phyloP scores from a whole-genome alignment of 495 filamentous ascomycete species.

The Paragyromitra xinjiangensis region DNA sequence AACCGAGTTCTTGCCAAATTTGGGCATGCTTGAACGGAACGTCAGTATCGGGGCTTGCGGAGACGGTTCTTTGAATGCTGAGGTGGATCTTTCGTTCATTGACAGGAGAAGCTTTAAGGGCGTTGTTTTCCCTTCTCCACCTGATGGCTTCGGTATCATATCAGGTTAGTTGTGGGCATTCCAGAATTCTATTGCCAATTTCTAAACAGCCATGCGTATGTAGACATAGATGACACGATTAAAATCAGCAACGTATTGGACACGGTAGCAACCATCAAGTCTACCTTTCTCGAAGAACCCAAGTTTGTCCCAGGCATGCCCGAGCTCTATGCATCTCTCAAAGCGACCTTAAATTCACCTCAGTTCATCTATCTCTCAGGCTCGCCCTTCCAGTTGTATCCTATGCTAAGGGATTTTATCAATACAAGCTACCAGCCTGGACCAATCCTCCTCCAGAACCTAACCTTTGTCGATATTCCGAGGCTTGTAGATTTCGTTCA shows the following conservation, averaged over 20 bases:
- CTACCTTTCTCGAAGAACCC: constrained; percentile 80
- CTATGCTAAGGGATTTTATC: constrained; percentile 77
- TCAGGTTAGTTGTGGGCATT: constrained; percentile 17
- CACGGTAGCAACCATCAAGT: constrained; percentile 76
- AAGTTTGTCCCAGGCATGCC: constrained; percentile 80
- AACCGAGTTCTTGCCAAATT: constrained; percentile 48
- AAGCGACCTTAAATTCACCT: constrained; percentile 64
- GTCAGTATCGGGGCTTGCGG: constrained; percentile 73
- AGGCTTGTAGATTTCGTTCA: constrained; percentile 80
- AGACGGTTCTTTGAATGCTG: constrained; percentile 60
- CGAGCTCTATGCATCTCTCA: constrained; percentile 75
- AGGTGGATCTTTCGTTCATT: constrained; percentile 1
- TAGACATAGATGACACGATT: constrained; percentile 91
- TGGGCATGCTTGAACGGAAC: constrained; percentile 33
- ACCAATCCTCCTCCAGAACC: constrained; percentile 81
- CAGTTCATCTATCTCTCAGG: constrained; percentile 91
- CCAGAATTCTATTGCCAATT: constrained; percentile 57
- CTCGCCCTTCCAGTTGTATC: constrained; percentile 90
- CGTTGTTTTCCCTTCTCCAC: constrained; percentile 25
- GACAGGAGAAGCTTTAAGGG: constrained; percentile 14
- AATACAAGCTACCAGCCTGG: constrained; percentile 74
- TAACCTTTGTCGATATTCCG: constrained; percentile 79
- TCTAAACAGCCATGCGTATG: constrained; percentile 58
- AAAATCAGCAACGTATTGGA: constrained; percentile 84
- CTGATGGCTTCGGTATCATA: constrained; percentile 25